A percentile compares a stretch with the other conserved stretches of the same genome.
Evolutionary conservation across 176 grass and related monocot genomes (phyloP).

Genomic region (Musa schizocarpa): DNA sequence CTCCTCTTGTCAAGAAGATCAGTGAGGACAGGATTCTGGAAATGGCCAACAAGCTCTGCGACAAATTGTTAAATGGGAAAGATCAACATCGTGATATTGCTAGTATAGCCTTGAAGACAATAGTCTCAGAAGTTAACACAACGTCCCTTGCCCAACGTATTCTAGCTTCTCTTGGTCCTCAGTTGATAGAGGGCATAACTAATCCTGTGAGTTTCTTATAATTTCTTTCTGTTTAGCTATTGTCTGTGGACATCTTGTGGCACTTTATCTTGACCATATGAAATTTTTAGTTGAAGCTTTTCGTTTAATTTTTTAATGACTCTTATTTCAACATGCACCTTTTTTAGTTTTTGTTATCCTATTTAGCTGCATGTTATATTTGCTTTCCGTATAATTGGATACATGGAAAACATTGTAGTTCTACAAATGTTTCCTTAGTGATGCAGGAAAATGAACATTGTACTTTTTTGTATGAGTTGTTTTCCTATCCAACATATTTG

Average conservation of each 20-base stretch:
- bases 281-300: neutral
- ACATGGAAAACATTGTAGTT: no score
- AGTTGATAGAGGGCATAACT: slow-evolving; percentile 73
- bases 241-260: neutral
- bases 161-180: slow-evolving; percentile 63
- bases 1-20: slow-evolving; percentile 91
- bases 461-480: no score
- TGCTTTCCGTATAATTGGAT: no score
- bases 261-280: neutral
- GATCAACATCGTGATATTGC: slow-evolving; percentile 96
- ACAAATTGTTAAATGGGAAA: slow-evolving; percentile 94
- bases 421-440: no score
- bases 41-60: slow-evolving; percentile 87
- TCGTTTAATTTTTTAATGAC: neutral
- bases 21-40: slow-evolving; percentile 80
- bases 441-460: no score
- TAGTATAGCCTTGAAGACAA: slow-evolving; percentile 96
- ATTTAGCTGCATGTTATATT: neutral
- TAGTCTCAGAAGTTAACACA: slow-evolving; percentile 71
- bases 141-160: slow-evolving; percentile 81
- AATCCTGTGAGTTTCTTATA: slow-evolving; percentile 39
- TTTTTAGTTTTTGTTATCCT: neutral
- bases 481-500: no score
- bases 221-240: neutral
- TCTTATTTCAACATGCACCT: neutral